These are phyloP conservation scores for Pseudonitzschia delicatissima DNA, from an alignment of 108 stramenopile species.

Conservation along the genomic window DNA sequence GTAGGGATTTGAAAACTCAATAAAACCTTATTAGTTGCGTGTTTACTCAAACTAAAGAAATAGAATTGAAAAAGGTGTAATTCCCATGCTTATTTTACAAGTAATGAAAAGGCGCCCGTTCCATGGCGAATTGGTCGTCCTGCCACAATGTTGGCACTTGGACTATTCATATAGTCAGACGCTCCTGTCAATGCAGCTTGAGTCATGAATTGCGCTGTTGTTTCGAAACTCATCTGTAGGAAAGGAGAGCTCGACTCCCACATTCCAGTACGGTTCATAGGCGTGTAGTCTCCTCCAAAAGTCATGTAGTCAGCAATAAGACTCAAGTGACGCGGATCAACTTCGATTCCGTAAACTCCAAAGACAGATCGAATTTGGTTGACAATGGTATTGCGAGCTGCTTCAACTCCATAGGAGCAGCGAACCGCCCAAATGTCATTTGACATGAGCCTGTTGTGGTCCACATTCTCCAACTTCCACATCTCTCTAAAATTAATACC, in stretches of 20 bases:
- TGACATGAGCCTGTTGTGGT: conserved; percentile 79
- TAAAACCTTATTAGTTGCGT: too few relatives aligned
- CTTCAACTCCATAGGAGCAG: conserved; percentile 97
- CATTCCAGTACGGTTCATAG: conserved; percentile 98
- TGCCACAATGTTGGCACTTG: conserved; percentile 93
- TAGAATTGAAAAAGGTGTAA: too few relatives aligned
- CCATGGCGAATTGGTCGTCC: conserved; percentile 90
- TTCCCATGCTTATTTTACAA: conserved; percentile 6
- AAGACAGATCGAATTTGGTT: conserved; percentile 96
- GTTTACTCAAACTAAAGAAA: too few relatives aligned
- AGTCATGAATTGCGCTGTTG: conserved; percentile 93
- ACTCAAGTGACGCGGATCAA: conserved; percentile 95
- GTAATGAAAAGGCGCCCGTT: conserved; percentile 87
- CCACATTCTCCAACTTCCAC: conserved; percentile 86
- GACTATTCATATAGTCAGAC: conserved; percentile 76
- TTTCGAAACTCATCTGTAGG: conserved; percentile 99
- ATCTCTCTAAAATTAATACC: conserved; percentile 93
- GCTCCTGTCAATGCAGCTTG: conserved; percentile 80
- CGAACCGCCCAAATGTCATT: conserved; percentile 95
- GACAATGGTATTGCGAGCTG: conserved; percentile 91
- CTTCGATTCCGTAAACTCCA: conserved; percentile 97
- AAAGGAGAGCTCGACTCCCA: conserved; percentile 84
- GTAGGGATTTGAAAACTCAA: too few relatives aligned
- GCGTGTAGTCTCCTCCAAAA: conserved; percentile 90
- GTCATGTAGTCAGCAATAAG: conserved; percentile 99